A percentile compares a stretch with the other conserved stretches of the same genome.
phyloP scores from a whole-genome alignment of 176 grass and related monocot genomes.

The Triticum monococcum region DNA sequence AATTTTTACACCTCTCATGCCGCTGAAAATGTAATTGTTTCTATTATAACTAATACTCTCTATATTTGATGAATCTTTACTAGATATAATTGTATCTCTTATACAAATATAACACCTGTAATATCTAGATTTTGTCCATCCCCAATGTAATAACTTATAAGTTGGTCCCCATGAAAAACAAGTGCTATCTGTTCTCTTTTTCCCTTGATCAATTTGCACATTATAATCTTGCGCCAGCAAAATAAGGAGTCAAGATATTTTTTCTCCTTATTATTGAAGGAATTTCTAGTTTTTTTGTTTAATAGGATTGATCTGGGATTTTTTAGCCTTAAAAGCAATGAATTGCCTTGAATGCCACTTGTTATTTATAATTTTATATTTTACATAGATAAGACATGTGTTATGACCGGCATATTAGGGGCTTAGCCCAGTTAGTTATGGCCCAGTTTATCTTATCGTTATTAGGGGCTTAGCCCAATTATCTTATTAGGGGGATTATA shows the following conservation, averaged over 20 bases:
- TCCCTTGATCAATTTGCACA: not conserved
- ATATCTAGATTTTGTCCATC: not conserved
- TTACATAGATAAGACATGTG: not conserved
- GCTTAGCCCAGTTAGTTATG: no score
- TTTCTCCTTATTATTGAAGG: not conserved
- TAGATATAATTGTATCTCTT: not conserved
- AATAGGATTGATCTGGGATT: not conserved
- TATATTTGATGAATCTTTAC: not conserved
- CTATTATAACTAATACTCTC: not conserved
- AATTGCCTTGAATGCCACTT: not conserved
- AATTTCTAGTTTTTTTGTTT: not conserved
- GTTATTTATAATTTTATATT: not conserved
- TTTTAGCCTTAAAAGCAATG: not conserved
- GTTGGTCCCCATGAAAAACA: not conserved
- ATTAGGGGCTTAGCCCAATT: no score
- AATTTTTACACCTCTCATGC: not conserved
- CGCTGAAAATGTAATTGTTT: not conserved
- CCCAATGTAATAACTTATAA: not conserved
- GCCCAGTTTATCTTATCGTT: no score
- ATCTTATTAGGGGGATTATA: no score
- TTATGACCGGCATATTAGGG: not conserved
- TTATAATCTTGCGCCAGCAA: no score
- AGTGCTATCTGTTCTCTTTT: not conserved
- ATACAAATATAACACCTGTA: not conserved
- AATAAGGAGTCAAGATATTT: not conserved